Percentiles rank a stretch among this genome's conserved stretches.
phyloP scores from a whole-genome alignment of 176 grass and related monocot genomes.

The Alopecurus myosuroides region DNA sequence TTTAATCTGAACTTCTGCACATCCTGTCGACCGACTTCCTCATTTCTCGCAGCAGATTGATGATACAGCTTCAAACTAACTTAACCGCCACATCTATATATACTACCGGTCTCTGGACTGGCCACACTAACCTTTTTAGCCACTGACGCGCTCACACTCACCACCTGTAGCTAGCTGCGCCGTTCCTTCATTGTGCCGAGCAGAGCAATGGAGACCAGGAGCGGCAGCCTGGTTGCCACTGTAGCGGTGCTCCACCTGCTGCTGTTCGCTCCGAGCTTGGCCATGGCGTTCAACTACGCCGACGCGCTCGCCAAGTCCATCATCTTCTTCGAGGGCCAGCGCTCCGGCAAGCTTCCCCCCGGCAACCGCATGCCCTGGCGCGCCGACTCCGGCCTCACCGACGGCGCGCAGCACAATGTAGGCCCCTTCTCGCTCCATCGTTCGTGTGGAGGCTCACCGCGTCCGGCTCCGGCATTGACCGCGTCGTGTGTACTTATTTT shows the following conservation, averaged over 20 bases:
- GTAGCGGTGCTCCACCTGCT: neutral
- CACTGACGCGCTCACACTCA: neutral
- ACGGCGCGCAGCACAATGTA: slow-evolving; percentile 64
- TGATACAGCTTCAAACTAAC: slow-evolving; percentile 22
- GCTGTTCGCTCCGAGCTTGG: slow-evolving; percentile 16
- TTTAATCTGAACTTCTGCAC: neutral
- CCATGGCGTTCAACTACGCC: slow-evolving; percentile 64
- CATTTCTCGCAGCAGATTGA: slow-evolving; percentile 30
- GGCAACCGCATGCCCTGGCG: slow-evolving; percentile 66
- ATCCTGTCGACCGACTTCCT: neutral
- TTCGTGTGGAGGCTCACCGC: neutral
- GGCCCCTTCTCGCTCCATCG: too few relatives aligned
- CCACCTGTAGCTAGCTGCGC: neutral
- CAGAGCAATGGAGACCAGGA: slow-evolving; percentile 23
- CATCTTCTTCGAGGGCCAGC: slow-evolving; percentile 93
- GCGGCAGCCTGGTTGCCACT: neutral
- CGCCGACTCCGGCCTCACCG: slow-evolving; percentile 63
- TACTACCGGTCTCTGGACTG: neutral
- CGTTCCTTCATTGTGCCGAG: neutral
- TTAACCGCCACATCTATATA: slow-evolving; percentile 34
- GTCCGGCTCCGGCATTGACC: neutral
- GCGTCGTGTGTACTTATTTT: neutral
- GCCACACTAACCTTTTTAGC: neutral
- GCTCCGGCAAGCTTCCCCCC: slow-evolving; percentile 71
- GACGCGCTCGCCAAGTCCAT: slow-evolving; percentile 89